Evolutionary conservation across 441 rosid genomes (phyloP).

Genomic region (Aquilaria agallochum): DNA sequence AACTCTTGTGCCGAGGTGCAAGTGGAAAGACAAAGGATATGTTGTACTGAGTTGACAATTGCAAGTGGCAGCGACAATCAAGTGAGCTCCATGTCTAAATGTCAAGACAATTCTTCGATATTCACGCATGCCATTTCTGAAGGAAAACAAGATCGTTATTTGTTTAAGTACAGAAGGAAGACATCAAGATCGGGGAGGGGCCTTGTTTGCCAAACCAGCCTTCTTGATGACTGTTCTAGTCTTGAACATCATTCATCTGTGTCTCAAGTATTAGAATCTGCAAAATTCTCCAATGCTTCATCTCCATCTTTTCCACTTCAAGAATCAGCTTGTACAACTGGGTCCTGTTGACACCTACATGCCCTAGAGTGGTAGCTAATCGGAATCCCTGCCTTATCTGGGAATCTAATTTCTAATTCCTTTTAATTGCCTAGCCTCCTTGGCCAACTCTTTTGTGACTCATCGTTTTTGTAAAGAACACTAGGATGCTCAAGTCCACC

Average conservation of each 20-base stretch:
- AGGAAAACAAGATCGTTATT: slow-evolving; percentile 27
- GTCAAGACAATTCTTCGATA: slow-evolving; percentile 11
- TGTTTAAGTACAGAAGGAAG: slow-evolving; percentile 39
- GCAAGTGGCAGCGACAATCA: slow-evolving; percentile 18
- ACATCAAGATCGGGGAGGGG: slow-evolving; percentile 13
- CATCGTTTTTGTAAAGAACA: no score
- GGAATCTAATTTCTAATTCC: no score
- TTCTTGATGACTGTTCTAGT: slow-evolving; percentile 15
- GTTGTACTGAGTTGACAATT: slow-evolving; percentile 19
- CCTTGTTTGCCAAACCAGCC: slow-evolving; percentile 9
- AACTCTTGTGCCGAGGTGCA: no score
- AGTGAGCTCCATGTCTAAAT: slow-evolving; percentile 19
- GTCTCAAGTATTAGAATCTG: slow-evolving; percentile 17
- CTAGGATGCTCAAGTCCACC: no score
- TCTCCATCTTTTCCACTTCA: slow-evolving; percentile 9
- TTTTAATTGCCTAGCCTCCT: no score
- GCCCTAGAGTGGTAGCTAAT: no score
- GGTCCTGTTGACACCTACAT: no score
- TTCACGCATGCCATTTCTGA: slow-evolving; percentile 11
- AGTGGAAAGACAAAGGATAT: not conserved
- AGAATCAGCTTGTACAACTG: no score
- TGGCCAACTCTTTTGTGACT: no score
- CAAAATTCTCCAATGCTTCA: slow-evolving; percentile 1
- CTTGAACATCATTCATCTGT: slow-evolving; percentile 8
- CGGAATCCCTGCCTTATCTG: no score